Percentiles rank a stretch among this genome's conserved stretches.
phyloP scores from a whole-genome alignment of 2,329 filamentous ascomycete genomes.

The Rhinocladiella similis region DNA sequence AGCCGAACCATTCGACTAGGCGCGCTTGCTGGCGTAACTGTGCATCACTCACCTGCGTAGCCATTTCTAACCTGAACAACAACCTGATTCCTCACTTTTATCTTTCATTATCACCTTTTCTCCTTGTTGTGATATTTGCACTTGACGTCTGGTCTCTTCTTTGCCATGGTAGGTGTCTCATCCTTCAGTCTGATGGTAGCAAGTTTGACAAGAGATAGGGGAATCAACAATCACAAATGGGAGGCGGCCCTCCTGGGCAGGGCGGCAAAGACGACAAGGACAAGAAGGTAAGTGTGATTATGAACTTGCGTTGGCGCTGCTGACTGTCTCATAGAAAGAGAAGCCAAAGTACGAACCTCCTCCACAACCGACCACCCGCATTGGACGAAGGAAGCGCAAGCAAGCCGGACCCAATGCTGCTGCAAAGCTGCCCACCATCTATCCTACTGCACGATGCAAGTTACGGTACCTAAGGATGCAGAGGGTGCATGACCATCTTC shows the following conservation, averaged over 20 bases:
- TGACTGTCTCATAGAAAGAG: conserved; percentile 71
- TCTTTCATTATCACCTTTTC: neutral
- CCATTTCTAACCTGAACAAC: neutral
- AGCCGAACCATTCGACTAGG: no score
- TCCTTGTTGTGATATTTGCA: neutral
- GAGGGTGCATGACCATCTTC: conserved; percentile 92
- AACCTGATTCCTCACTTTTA: neutral
- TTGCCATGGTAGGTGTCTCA: conserved; percentile 5
- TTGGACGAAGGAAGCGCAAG: conserved; percentile 99
- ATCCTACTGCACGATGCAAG: conserved; percentile 96
- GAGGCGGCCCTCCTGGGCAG: conserved; percentile 65
- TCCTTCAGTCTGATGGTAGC: neutral
- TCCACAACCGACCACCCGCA: conserved; percentile 91
- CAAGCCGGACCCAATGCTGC: conserved; percentile 87
- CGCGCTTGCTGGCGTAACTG: neutral
- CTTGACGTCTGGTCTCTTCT: no score
- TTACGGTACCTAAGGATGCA: conserved; percentile 96
- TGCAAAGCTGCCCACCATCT: conserved; percentile 90
- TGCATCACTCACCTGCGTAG: neutral
- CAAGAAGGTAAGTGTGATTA: conserved; percentile 71
- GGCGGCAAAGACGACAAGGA: conserved; percentile 84
- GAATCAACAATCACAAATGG: conserved; percentile 76
- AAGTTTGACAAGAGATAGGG: conserved; percentile 32
- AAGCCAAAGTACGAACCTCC: conserved; percentile 99
- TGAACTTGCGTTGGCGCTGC: neutral